Evolutionary conservation across 2,329 filamentous ascomycete genomes (phyloP).

Genomic region (Grosmannia penicillata): DNA sequence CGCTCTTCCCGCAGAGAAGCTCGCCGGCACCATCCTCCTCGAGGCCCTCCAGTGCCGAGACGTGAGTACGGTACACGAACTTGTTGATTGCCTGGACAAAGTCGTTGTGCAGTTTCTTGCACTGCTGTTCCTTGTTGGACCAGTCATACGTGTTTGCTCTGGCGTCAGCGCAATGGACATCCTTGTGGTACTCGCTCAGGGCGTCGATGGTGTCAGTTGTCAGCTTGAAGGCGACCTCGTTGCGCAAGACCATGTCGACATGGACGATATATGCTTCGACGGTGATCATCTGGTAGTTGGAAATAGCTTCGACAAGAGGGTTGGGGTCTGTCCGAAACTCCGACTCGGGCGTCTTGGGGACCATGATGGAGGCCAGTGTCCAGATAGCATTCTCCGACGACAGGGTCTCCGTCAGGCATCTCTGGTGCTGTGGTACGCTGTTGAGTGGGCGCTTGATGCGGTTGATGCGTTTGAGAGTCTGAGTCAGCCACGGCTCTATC

Average conservation of each 20-base stretch:
- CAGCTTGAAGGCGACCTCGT: conserved; percentile 96
- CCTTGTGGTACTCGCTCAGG: conserved; percentile 90
- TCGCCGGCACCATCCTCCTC: conserved; percentile 95
- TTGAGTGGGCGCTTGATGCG: conserved; percentile 93
- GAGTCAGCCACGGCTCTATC: conserved; percentile 91
- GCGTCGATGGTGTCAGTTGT: conserved; percentile 87
- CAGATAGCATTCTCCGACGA: conserved; percentile 85
- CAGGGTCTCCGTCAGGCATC: conserved; percentile 87
- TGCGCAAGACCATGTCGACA: conserved; percentile 95
- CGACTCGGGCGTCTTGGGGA: conserved; percentile 75
- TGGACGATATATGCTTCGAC: conserved; percentile 96
- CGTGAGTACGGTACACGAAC: conserved; percentile 85
- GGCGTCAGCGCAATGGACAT: conserved; percentile 82
- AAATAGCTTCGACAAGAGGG: conserved; percentile 70
- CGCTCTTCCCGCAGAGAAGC: conserved; percentile 77
- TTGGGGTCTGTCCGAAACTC: conserved; percentile 72
- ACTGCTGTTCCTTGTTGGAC: conserved; percentile 89
- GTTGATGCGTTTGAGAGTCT: conserved; percentile 93
- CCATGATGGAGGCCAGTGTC: conserved; percentile 85
- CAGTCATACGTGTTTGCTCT: conserved; percentile 84
- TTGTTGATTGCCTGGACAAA: conserved; percentile 95
- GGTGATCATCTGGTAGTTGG: conserved; percentile 87
- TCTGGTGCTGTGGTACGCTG: conserved; percentile 87
- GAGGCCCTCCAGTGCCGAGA: conserved; percentile 79
- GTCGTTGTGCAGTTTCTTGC: conserved; percentile 95